Evolutionary conservation across 331 rosid genomes (phyloP).

Genomic region (Acacia pycnantha): DNA sequence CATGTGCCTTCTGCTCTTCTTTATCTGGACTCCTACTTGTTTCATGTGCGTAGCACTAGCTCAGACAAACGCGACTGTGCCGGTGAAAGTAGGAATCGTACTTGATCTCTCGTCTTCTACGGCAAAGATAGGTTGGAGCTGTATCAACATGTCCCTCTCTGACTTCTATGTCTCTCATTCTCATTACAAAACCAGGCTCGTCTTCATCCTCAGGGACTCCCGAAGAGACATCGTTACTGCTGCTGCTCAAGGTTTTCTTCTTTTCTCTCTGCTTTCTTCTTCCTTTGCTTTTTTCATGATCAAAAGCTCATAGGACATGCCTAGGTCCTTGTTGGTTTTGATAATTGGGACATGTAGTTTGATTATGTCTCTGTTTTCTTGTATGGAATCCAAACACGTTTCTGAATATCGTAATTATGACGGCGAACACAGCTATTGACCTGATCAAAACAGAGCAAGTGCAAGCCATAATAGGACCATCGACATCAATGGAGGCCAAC

Average conservation of each 20-base stretch:
- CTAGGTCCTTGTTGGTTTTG: not conserved
- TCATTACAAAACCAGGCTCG: slow-evolving; percentile 36
- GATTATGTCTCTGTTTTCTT: not conserved
- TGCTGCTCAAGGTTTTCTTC: slow-evolving; percentile 36
- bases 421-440: not conserved
- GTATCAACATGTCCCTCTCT: slow-evolving; percentile 45
- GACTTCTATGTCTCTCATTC: slow-evolving; percentile 42
- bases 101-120: not conserved
- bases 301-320: not conserved
- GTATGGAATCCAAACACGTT: not conserved
- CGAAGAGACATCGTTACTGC: slow-evolving; percentile 33
- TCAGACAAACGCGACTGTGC: not conserved
- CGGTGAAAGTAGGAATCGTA: slow-evolving; percentile 47
- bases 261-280: not conserved
- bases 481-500: slow-evolving; percentile 41
- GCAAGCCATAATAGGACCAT: slow-evolving; percentile 52
- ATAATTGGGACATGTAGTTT: not conserved
- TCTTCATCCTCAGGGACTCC: slow-evolving; percentile 29
- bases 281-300: not conserved
- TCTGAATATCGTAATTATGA: not conserved
- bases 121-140: slow-evolving; percentile 34
- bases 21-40: not conserved
- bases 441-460: slow-evolving; percentile 40
- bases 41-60: not conserved
- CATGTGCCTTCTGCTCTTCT: not conserved